phyloP scores from a whole-genome alignment of 2,329 filamentous ascomycete species.

The Talaromyces sp. region DNA sequence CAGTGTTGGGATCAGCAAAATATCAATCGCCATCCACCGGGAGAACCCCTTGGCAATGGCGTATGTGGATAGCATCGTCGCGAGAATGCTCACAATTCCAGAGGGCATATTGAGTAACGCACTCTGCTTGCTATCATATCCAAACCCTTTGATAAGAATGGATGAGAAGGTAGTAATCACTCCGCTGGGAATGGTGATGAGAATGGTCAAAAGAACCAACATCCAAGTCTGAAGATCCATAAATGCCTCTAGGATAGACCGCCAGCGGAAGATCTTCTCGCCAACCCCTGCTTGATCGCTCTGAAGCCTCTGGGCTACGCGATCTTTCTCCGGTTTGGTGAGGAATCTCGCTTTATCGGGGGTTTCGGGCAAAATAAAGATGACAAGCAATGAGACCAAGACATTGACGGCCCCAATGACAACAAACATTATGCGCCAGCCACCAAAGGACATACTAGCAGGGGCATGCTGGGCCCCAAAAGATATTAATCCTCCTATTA shows the following conservation, averaged over 20 bases:
- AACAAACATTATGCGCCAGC: constrained; percentile 35
- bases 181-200: constrained; percentile 46
- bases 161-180: constrained; percentile 50
- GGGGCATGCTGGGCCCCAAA: constrained; percentile 34
- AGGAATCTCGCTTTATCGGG: constrained; percentile 28
- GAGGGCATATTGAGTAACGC: constrained; percentile 51
- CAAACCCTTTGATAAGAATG: constrained; percentile 46
- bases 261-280: constrained; percentile 26
- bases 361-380: constrained; percentile 25
- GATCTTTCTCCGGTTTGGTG: constrained; percentile 18
- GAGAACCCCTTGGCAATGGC: constrained; percentile 43
- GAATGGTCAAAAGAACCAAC: constrained; percentile 33
- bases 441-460: constrained; percentile 17
- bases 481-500: constrained; percentile 33
- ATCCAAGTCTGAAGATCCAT: constrained; percentile 26
- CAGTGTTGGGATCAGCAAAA: constrained; percentile 49
- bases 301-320: constrained; percentile 20
- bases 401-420: constrained; percentile 31
- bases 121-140: constrained; percentile 46
- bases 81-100: constrained; percentile 43
- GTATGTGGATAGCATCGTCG: constrained; percentile 43
- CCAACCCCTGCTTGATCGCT: constrained; percentile 24
- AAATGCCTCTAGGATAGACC: constrained; percentile 24
- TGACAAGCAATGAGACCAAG: constrained; percentile 20
- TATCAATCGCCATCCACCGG: constrained; percentile 45